phyloP scores from a whole-genome alignment of 1,284 basidiomycete species.

The Cerioporus squamosus region DNA sequence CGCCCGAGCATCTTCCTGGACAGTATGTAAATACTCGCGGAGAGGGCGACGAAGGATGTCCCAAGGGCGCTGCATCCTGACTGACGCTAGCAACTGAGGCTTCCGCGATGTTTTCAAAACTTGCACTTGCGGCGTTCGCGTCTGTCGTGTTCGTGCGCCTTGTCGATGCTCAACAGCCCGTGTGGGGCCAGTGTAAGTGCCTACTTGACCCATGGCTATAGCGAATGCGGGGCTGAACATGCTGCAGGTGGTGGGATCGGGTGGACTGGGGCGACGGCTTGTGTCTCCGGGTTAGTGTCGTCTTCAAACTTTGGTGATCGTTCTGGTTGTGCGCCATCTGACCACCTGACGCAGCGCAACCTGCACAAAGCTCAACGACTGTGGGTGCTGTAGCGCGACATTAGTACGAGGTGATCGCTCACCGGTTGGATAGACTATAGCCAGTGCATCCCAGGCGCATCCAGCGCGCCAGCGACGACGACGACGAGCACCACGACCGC shows the following conservation, averaged over 20 bases:
- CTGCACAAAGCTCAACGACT: constrained; percentile 43
- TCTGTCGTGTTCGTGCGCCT: constrained; percentile 19
- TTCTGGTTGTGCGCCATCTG: background rate
- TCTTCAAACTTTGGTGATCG: constrained; percentile 26
- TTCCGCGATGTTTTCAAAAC: constrained; percentile 17
- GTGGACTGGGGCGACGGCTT: constrained; percentile 45
- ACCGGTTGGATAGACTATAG: constrained; percentile 42
- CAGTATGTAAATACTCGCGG: constrained; percentile 2
- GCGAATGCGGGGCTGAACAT: background rate
- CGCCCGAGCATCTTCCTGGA: constrained; percentile 14
- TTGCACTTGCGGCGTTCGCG: constrained; percentile 17
- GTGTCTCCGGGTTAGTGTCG: constrained; percentile 41
- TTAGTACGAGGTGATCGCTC: background rate
- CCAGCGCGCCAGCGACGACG: constrained; percentile 31
- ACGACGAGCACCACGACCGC: constrained; percentile 30
- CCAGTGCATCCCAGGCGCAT: constrained; percentile 45
- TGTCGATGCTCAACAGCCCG: constrained; percentile 26
- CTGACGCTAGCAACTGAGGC: background rate
- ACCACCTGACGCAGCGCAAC: constrained; percentile 28
- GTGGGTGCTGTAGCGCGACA: constrained; percentile 32
- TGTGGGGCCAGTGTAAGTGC: constrained; percentile 31
- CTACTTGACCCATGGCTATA: too few species aligned
- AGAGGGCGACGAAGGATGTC: background rate
- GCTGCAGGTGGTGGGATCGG: constrained; percentile 42
- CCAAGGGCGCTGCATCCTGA: background rate